Evolutionary conservation across 1,284 basidiomycete genomes (phyloP).

Genomic region (Limonomyces culmigenus): DNA sequence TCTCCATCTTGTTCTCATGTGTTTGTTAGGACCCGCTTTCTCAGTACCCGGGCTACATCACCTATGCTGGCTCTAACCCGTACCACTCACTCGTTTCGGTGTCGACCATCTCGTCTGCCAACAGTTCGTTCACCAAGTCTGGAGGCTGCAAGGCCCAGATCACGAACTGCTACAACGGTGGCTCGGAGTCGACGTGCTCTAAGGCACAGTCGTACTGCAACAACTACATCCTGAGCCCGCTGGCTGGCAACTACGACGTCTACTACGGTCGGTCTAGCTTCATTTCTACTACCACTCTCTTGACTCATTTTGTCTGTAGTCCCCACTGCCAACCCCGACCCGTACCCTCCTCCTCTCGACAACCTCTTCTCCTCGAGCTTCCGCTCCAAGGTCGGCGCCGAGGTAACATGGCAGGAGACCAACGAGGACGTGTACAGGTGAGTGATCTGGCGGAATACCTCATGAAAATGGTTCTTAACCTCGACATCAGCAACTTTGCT

Average conservation of each 20-base stretch:
- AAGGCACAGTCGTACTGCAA: conserved; percentile 39
- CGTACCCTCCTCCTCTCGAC: conserved; percentile 25
- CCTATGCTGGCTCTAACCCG: conserved; percentile 34
- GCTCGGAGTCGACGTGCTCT: conserved; percentile 30
- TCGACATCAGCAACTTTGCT: conserved; percentile 32
- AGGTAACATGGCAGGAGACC: conserved; percentile 22
- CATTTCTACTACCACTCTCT: no score
- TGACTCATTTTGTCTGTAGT: no score
- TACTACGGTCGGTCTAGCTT: conserved; percentile 34
- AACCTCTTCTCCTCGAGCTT: no score
- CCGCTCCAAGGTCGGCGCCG: conserved; percentile 26
- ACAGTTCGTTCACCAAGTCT: conserved; percentile 23
- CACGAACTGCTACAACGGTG: conserved; percentile 27
- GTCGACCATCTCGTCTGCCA: conserved; percentile 21
- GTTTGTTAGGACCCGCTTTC: conserved; percentile 29
- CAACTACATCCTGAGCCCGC: conserved; percentile 27
- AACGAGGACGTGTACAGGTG: neutral
- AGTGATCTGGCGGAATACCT: no score
- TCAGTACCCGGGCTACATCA: conserved; percentile 40
- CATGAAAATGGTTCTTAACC: conserved; percentile 11
- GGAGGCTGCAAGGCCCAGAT: conserved; percentile 37
- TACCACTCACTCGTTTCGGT: conserved; percentile 33
- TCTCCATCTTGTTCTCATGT: no score
- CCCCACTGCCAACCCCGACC: no score
- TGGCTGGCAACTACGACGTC: conserved; percentile 28